Evolutionary conservation across 345 rosid species (phyloP).

Genomic region (Toxicodendron radicans): DNA sequence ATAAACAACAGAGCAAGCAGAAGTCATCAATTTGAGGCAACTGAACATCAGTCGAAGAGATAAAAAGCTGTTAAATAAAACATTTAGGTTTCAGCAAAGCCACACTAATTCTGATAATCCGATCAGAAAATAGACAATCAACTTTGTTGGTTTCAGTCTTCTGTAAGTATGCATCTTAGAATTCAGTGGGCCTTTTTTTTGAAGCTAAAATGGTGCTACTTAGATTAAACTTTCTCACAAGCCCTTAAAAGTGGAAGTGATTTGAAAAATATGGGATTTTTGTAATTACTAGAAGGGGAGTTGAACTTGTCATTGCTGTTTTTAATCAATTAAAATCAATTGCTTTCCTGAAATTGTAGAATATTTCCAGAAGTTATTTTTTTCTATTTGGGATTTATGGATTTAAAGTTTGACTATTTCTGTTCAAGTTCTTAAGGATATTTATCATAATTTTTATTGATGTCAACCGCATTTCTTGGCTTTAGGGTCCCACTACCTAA

Average conservation of each 20-base stretch:
- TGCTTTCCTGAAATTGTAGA: background rate
- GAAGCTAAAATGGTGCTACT: background rate
- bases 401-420: no score
- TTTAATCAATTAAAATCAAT: background rate
- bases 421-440: background rate
- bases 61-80: background rate
- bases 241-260: background rate
- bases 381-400: background rate
- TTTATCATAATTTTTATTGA: constrained; percentile 5
- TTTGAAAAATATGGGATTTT: background rate
- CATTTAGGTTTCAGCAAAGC: background rate
- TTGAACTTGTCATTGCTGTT: background rate
- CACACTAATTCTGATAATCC: background rate
- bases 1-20: background rate
- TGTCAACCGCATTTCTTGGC: constrained; percentile 17
- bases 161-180: background rate
- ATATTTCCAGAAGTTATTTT: background rate
- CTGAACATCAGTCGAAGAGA: background rate
- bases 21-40: background rate
- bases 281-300: background rate
- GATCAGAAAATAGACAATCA: background rate
- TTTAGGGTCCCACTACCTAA: constrained; percentile 81
- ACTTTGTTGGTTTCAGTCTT: background rate
- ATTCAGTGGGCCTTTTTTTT: background rate
- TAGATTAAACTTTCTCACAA: background rate